Percentiles rank a stretch among this genome's conserved stretches.
Conservation (phyloP, 2,329 filamentous ascomycete genomes). For the Talaromyces sp. region DNA sequence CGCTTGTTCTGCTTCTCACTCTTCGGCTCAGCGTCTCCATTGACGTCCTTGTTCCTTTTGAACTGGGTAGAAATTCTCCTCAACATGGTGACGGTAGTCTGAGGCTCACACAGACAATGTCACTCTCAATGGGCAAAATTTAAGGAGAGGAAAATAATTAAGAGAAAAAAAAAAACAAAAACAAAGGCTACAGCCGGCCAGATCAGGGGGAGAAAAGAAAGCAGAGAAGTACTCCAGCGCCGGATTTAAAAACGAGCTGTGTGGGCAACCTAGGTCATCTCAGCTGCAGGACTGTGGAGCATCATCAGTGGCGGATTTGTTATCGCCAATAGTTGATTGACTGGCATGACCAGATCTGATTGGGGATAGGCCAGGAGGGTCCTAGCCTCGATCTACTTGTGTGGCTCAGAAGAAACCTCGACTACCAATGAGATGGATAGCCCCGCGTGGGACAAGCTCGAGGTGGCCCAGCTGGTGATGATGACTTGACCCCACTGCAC, state of each 20-base stretch:
- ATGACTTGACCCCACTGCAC: constrained; percentile 6
- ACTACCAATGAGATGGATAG: constrained; percentile 15
- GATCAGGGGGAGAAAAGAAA: constrained; percentile 15
- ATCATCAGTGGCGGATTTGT: constrained; percentile 26
- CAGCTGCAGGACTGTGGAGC: constrained; percentile 29
- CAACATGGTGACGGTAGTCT: constrained; percentile 37
- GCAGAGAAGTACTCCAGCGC: constrained; percentile 16
- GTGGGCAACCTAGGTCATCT: constrained; percentile 20
- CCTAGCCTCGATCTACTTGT: constrained; percentile 22
- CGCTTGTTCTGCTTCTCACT: constrained; percentile 36
- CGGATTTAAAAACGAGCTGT: constrained; percentile 28
- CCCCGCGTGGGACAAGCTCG: constrained; percentile 26
- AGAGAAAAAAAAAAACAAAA: constrained; percentile 10
- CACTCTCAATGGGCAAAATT: constrained; percentile 11
- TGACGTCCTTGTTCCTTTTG: constrained; percentile 40
- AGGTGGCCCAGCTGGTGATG: constrained; percentile 7
- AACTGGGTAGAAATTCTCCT: constrained; percentile 45
- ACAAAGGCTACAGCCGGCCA: constrained; percentile 13
- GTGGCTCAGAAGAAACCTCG: constrained; percentile 5
- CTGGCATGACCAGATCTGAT: constrained; percentile 17
- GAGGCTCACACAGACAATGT: constrained; percentile 12
- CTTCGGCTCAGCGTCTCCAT: constrained; percentile 37
- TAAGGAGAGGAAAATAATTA: constrained; percentile 6
- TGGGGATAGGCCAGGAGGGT: constrained; percentile 14
- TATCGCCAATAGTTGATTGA: constrained; percentile 32